A percentile compares a stretch with the other conserved stretches of the same genome.
These are phyloP conservation scores for Dicorynia guianensis DNA, from an alignment of 306 rosid species.

Conservation along the genomic window DNA sequence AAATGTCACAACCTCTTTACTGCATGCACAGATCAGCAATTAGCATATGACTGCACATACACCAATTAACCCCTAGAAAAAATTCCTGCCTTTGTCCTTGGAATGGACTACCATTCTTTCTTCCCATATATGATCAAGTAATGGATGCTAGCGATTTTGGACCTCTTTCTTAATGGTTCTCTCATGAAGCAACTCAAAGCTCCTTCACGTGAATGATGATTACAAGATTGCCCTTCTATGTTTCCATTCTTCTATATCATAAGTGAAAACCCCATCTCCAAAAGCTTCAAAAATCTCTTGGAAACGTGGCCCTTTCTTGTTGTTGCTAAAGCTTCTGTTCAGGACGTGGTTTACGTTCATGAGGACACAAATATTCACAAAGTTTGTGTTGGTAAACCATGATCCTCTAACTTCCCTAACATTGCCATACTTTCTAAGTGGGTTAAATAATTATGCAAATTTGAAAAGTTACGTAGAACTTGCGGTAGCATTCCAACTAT, in stretches of 20 bases:
- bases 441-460: neutral
- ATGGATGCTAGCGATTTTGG: constrained; percentile 12
- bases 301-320: constrained; percentile 41
- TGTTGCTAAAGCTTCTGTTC: constrained; percentile 21
- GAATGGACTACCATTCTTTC: constrained; percentile 24
- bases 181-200: neutral
- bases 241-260: constrained; percentile 37
- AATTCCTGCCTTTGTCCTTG: neutral
- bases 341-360: constrained; percentile 20
- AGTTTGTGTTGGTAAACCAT: neutral
- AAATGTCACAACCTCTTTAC: too few species aligned
- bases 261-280: constrained; percentile 48
- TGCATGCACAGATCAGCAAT: too few species aligned
- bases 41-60: too few species aligned
- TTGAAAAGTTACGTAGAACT: too few species aligned
- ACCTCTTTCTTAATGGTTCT: constrained; percentile 12
- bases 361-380: neutral
- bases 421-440: too few species aligned
- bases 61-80: too few species aligned
- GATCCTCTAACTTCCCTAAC: neutral
- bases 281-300: constrained; percentile 38
- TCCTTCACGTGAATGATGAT: neutral
- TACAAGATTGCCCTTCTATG: constrained; percentile 27
- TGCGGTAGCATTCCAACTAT: neutral
- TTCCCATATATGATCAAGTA: constrained; percentile 22